These are phyloP conservation scores for Otatea glauca DNA, from an alignment of 176 grass and related monocot genomes.

Conservation along the genomic window DNA sequence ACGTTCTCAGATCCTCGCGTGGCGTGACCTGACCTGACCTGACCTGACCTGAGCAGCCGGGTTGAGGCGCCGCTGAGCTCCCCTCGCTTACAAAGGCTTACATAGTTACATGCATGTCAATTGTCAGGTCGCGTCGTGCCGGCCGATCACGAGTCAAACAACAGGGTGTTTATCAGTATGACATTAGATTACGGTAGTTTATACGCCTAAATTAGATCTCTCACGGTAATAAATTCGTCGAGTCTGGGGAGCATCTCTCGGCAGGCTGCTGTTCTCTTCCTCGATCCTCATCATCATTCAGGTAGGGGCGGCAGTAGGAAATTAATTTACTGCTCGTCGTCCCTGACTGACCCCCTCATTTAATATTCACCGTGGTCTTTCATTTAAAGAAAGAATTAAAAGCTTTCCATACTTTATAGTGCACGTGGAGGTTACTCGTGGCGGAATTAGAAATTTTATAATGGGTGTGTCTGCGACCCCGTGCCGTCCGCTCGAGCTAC, in stretches of 20 bases:
- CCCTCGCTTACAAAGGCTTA: neutral
- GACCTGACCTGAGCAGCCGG: neutral
- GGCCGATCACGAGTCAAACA: neutral
- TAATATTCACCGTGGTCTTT: neutral
- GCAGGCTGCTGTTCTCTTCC: neutral
- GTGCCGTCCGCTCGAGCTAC: too few species aligned
- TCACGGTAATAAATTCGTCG: neutral
- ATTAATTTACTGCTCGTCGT: neutral
- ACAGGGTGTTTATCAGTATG: neutral
- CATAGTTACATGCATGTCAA: neutral
- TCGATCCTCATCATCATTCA: conserved; percentile 8
- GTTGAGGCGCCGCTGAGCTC: neutral
- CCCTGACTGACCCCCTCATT: neutral
- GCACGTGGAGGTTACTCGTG: too few species aligned
- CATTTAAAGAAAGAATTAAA: neutral
- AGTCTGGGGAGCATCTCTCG: conserved; percentile 30
- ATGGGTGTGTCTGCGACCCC: too few species aligned
- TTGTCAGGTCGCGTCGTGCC: neutral
- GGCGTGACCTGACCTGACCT: too few species aligned
- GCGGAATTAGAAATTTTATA: too few species aligned
- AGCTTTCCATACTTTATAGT: neutral
- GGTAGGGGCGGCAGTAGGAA: conserved; percentile 17
- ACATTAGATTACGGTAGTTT: neutral
- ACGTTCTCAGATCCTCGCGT: neutral
- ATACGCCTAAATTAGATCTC: neutral